Evolutionary conservation across 1,284 basidiomycete genomes (phyloP), one percentile per base, ranked within the genome.

Genomic region (Microbotryum silenes-acaulis): DNA sequence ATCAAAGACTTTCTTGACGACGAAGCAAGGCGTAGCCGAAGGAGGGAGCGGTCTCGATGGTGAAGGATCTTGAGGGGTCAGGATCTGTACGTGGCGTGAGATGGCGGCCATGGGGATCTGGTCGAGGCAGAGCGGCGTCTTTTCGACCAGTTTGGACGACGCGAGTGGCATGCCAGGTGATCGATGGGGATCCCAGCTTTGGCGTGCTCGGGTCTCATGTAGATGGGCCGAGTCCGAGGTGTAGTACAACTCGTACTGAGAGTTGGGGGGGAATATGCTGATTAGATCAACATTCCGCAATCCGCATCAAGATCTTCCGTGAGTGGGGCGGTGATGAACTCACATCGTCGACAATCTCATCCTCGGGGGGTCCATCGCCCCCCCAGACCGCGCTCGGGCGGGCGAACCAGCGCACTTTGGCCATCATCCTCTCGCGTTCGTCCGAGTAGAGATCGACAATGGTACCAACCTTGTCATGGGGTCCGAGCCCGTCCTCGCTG

Each of bases 1-100:
- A 23, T 72, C 70, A 54, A 67, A 69, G 2, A 70, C 66, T 47
- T 56, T 62, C 10, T 60, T 55, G 21, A 70, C 67, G 27, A 70
- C 45, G 51, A 68, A 72, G 7, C 50, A 56, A 44, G 44, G 18
- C 14, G 6, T 20, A 20, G 44, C 20, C 14, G n/a, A 27, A 18
- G 18, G 56, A 9, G 10, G 48, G 10, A 42, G 23, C 23, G 25
- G 57, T 23, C 8, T 53, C 20, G 51, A 21, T 14, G 29, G 31
- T 6, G 21, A 31, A 18, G 31, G 31, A 23, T 56, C 50, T 10
- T 48, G 16, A 3, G 62, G 49, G 6, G 62, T 57, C 47, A 66
- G 27, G 56, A 68, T 52, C 21, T 52, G 31, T 18, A 58, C 64
- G 45, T 49, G 60, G 0, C 48, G 48, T 6, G 42, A 52, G 60